Evolutionary conservation across 495 filamentous ascomycete species (phyloP).

Genomic region (Friedmanniomyces simplex): DNA sequence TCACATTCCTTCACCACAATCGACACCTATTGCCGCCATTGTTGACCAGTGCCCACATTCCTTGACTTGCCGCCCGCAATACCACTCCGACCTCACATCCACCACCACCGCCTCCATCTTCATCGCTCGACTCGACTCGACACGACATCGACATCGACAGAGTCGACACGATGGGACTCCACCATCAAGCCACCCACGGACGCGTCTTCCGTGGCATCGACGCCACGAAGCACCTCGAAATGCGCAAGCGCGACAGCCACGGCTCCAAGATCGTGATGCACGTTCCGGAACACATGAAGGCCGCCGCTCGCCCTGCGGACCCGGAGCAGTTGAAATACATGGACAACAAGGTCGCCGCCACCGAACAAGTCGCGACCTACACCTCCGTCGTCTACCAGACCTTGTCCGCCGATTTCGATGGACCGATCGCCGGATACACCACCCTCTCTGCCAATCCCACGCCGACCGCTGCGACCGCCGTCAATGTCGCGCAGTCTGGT

Average conservation of each 20-base stretch:
- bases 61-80: not conserved
- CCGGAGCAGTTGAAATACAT: not conserved
- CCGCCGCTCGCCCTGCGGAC: not conserved
- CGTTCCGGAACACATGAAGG: conserved; percentile 5
- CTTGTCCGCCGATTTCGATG: conserved; percentile 8
- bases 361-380: not conserved
- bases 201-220: conserved; percentile 14
- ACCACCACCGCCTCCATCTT: not conserved
- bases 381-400: conserved; percentile 12
- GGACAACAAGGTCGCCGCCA: not conserved
- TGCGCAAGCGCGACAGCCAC: conserved; percentile 16
- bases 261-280: conserved; percentile 5
- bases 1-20: not conserved
- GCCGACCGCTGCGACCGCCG: not conserved
- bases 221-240: conserved; percentile 6
- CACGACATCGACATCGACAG: too few relatives aligned
- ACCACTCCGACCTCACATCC: not conserved
- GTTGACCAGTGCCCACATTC: conserved; percentile 3
- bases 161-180: conserved; percentile 14
- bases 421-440: conserved; percentile 9
- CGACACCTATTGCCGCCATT: not conserved
- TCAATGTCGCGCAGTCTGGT: not conserved
- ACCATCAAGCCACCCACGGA: conserved; percentile 7
- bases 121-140: not conserved
- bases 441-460: not conserved